A percentile compares a stretch with the other conserved stretches of the same genome.
Evolutionary conservation across 805 yeast genomes (phyloP).

Genomic region (Saccharomycopsis malanga): DNA sequence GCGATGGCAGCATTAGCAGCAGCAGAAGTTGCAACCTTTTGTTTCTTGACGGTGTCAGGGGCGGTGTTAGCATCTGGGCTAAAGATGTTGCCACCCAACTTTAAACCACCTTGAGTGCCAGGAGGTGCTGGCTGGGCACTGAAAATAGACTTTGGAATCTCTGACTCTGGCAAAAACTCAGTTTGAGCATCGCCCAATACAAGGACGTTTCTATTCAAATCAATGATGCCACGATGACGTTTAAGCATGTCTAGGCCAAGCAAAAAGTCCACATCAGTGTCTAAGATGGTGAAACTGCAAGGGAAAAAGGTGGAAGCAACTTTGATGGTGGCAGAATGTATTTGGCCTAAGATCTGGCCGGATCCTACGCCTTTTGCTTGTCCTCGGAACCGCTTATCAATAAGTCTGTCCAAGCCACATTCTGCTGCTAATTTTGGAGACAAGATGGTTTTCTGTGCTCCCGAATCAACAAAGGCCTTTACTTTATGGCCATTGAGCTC

Average conservation of each 20-base stretch:
- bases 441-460: constrained; percentile 87
- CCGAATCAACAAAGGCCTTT: constrained; percentile 93
- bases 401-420: constrained; percentile 60
- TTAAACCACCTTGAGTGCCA: constrained; percentile 11
- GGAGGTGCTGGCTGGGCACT: constrained; percentile 12
- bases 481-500: constrained; percentile 74
- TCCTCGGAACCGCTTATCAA: constrained; percentile 76
- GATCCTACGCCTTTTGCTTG: constrained; percentile 89
- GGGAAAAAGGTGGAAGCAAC: constrained; percentile 61
- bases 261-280: constrained; percentile 64
- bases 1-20: constrained; percentile 7
- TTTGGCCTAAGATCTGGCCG: constrained; percentile 68
- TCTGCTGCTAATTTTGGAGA: constrained; percentile 69
- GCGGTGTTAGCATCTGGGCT: constrained; percentile 12
- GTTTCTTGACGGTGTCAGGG: constrained; percentile 2
- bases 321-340: constrained; percentile 82
- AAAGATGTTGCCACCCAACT: constrained; percentile 32
- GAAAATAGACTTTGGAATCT: constrained; percentile 42
- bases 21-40: neutral
- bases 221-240: constrained; percentile 79
- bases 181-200: constrained; percentile 69
- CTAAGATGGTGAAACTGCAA: constrained; percentile 65
- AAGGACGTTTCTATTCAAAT: constrained; percentile 57
- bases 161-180: constrained; percentile 64
- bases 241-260: constrained; percentile 89